Evolutionary conservation across 768 basidiomycete species (phyloP).

Genomic region (Hygrophoropsis aurantiaca): DNA sequence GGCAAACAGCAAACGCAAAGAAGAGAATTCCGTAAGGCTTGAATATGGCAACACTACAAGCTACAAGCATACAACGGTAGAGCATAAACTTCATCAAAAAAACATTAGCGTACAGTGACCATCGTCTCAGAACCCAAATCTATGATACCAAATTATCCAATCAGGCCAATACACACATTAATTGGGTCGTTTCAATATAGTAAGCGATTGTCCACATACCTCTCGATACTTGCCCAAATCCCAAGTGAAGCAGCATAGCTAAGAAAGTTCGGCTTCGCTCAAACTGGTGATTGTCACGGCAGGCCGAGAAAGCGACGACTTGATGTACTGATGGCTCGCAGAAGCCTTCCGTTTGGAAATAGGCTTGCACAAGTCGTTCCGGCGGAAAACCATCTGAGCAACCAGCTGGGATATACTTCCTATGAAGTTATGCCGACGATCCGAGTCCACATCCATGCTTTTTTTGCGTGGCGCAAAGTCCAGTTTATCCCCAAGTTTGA

Average conservation of each 20-base stretch:
- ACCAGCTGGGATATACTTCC: conserved; percentile 41
- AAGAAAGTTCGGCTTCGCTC: neutral
- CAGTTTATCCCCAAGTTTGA: conserved; percentile 45
- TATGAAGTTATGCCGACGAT: conserved; percentile 21
- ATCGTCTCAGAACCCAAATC: neutral
- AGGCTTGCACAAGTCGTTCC: conserved; percentile 38
- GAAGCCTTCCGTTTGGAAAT: conserved; percentile 35
- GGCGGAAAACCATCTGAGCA: conserved; percentile 47
- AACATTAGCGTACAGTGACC: conserved; percentile 24
- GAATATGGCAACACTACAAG: conserved; percentile 16
- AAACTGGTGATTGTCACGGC: conserved; percentile 11
- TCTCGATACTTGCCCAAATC: neutral
- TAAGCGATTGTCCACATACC: neutral
- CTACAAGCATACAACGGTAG: conserved; percentile 26
- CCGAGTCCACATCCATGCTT: conserved; percentile 2
- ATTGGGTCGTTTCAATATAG: neutral
- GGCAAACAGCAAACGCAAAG: conserved; percentile 3
- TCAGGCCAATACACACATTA: neutral
- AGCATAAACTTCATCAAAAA: conserved; percentile 18
- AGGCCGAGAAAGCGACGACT: conserved; percentile 29
- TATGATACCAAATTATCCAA: neutral
- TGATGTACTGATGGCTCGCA: conserved; percentile 17
- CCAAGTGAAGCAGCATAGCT: neutral
- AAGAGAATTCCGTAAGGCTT: conserved; percentile 7
- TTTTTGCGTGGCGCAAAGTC: conserved; percentile 12